Evolutionary conservation across 768 basidiomycete species (phyloP), one percentile per base, ranked within the genome.

Genomic region (Glaciozyma antarctica): DNA sequence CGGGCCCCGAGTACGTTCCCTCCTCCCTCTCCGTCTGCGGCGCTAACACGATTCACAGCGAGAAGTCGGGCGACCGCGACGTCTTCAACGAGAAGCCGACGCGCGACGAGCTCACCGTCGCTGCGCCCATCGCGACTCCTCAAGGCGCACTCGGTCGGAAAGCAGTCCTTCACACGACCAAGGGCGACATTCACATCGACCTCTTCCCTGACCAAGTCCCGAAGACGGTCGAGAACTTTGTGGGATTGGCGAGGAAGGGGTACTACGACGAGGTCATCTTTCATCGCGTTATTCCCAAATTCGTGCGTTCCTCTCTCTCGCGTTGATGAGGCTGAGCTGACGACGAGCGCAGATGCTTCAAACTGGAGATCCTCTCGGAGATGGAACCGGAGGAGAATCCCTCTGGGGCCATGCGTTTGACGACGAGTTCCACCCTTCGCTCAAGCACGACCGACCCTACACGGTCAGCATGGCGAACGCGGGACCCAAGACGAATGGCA

Each of bases 31-130:
- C 52, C 30, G 47, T 32, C 60, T 43, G 32, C 10, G 8, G 57
- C 52, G n/a, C 41, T 49, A 55, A 17, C n/a, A 60, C 62, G 28
- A 41, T 1, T 26, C 44, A 16, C 74, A 92, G 88, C 75, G 90
- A 93, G 70, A 93, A 89, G 77, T 83, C 84, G 2, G 79, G 77
- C 12, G 94, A 98, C 69, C 86, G 95, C 63, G 95, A 99, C 71
- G 86, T 99, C 61, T 98, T 97, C 83, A 99, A 99, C 76, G 95
- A 99, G 77, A 83, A 88, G 54, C 95, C 95, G 3, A 98, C 94
- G 1, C 83, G 92, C 58, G 95, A 98, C 75, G 95, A 99, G 74
- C 92, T 91, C 75, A 87, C 84, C 38, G 84, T 93, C 56, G 91
- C 91, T 5, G 77, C 86, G 12, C 80, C 87, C 30, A 34, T 59